Conservation (phyloP, 441 rosid genomes). For the Populus hybrid region DNA sequence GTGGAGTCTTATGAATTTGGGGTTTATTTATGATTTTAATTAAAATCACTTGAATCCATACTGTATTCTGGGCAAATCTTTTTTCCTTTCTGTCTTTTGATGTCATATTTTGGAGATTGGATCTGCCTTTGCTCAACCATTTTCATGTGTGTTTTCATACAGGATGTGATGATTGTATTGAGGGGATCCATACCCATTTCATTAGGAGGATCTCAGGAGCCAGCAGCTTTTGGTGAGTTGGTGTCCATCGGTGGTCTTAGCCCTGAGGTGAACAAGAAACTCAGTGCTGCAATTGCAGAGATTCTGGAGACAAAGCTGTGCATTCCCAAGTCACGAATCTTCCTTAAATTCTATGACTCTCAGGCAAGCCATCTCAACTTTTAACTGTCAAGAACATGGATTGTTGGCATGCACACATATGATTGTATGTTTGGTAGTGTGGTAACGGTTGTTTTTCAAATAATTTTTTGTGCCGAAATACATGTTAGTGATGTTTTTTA, state of each 20-base stretch:
- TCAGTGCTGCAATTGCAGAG: conserved; percentile 69
- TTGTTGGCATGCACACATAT: conserved; percentile 4
- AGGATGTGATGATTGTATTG: conserved; percentile 96
- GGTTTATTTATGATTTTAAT: background rate
- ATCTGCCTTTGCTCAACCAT: background rate
- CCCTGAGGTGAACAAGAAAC: conserved; percentile 77
- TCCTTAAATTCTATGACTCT: conserved; percentile 79
- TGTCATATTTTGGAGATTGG: background rate
- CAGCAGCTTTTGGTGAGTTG: conserved; percentile 91
- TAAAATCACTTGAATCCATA: no score
- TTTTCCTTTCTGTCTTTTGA: no score
- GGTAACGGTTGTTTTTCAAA: no score
- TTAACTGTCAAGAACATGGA: conserved; percentile 16
- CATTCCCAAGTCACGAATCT: conserved; percentile 73
- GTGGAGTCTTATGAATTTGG: background rate
- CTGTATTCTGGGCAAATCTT: no score
- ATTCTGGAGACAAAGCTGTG: conserved; percentile 77
- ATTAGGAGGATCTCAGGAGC: conserved; percentile 87
- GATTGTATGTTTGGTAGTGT: no score
- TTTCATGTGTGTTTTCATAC: conserved; percentile 22
- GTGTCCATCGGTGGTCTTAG: conserved; percentile 86
- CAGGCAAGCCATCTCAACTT: conserved; percentile 55
- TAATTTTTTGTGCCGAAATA: background rate
- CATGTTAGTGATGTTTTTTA: conserved; percentile 31
- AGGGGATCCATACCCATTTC: conserved; percentile 96